Percentiles rank a stretch among this genome's conserved stretches.
Evolutionary conservation across 2,329 filamentous ascomycete genomes (phyloP).

Genomic region (Epicoccum nigrum): DNA sequence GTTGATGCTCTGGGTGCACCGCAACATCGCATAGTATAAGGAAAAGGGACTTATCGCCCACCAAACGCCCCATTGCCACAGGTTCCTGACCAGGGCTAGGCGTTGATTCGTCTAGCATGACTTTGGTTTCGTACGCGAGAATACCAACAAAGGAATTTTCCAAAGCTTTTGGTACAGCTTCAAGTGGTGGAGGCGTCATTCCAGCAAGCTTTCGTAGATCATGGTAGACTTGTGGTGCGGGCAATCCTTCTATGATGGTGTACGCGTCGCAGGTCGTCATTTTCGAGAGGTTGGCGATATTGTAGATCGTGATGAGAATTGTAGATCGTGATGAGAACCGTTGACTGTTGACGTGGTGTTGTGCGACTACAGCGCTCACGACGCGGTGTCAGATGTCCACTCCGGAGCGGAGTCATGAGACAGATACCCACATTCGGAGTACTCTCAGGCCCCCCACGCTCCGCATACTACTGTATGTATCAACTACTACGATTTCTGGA

Average conservation of each 20-base stretch:
- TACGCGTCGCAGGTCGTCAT: conserved; percentile 29
- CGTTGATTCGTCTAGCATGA: conserved; percentile 30
- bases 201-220: conserved; percentile 37
- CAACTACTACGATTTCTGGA: no score
- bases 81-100: conserved; percentile 25
- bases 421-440: conserved; percentile 7
- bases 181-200: conserved; percentile 39
- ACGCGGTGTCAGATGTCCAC: conserved; percentile 21
- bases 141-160: conserved; percentile 35
- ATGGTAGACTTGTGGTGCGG: conserved; percentile 39
- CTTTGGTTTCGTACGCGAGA: conserved; percentile 31
- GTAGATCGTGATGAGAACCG: background rate
- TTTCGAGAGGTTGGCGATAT: no score
- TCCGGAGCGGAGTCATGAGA: conserved; percentile 11
- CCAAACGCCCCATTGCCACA: conserved; percentile 60
- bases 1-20: conserved; percentile 57
- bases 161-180: conserved; percentile 34
- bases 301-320: background rate
- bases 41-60: conserved; percentile 60
- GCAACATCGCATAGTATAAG: conserved; percentile 60
- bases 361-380: conserved; percentile 16
- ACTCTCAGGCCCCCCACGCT: background rate
- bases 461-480: background rate
- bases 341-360: conserved; percentile 3
- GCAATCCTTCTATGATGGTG: conserved; percentile 34